A percentile compares a stretch with the other conserved stretches of the same genome.
These are phyloP conservation scores for Glycyrrhiza uralensis DNA, from an alignment of 306 rosid species.

Conservation along the genomic window DNA sequence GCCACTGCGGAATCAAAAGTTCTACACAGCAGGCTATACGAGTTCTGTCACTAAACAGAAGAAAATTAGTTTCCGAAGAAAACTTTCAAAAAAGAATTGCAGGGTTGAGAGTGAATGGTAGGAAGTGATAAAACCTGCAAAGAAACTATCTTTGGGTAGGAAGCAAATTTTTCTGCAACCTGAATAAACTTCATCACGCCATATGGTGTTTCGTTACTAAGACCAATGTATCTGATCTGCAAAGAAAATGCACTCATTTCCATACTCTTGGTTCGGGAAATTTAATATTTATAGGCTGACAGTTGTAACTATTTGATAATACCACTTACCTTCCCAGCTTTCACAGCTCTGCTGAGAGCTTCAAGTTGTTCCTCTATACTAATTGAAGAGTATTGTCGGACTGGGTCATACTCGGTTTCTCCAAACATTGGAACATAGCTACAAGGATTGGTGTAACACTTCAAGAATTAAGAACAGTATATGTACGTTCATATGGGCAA, in stretches of 20 bases:
- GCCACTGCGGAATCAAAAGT: constrained; percentile 87
- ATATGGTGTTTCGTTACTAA: constrained; percentile 91
- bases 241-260: constrained; percentile 20
- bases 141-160: constrained; percentile 59
- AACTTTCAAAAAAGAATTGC: neutral
- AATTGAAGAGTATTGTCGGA: constrained; percentile 54
- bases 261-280: neutral
- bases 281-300: neutral
- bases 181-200: constrained; percentile 91
- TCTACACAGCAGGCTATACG: constrained; percentile 77
- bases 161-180: constrained; percentile 47
- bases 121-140: constrained; percentile 62
- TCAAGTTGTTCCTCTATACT: constrained; percentile 75
- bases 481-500: neutral
- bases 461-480: neutral
- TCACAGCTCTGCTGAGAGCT: constrained; percentile 61
- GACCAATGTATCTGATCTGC: constrained; percentile 82
- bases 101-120: neutral
- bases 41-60: constrained; percentile 56
- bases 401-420: constrained; percentile 79
- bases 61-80: constrained; percentile 28
- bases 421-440: constrained; percentile 95
- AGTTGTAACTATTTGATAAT: constrained; percentile 9
- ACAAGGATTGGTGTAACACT: constrained; percentile 25
- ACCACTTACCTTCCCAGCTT: constrained; percentile 67